These are phyloP conservation scores for Axilococcus clingmanii DNA, from an alignment of 139 green algal genomes.

Conservation along the genomic window DNA sequence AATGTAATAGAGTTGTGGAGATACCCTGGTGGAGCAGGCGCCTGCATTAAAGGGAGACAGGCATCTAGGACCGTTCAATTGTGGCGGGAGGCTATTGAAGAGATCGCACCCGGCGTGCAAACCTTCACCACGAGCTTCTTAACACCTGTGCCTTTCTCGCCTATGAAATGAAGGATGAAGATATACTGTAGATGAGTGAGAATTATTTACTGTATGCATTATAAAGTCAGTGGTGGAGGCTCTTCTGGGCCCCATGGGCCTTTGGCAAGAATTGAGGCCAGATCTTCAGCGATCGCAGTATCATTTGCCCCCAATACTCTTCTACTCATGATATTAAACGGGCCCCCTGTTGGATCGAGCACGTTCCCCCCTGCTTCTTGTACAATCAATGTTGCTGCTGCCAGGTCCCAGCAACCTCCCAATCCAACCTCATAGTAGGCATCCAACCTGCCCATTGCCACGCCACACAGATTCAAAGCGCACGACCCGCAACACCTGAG, in stretches of 20 bases:
- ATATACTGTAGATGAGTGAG: not conserved
- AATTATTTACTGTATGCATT: not conserved
- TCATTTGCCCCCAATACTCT: conserved; percentile 69
- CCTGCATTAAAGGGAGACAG: conserved; percentile 49
- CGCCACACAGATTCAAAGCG: conserved; percentile 71
- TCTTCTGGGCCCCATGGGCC: conserved; percentile 1
- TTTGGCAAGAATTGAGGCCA: not conserved
- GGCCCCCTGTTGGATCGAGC: conserved; percentile 63
- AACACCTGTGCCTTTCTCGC: too few species aligned
- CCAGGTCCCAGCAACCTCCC: conserved; percentile 71
- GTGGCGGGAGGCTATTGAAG: conserved; percentile 51
- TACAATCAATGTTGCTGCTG: conserved; percentile 45
- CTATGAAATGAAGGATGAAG: conserved; percentile 7
- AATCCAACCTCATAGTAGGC: conserved; percentile 91
- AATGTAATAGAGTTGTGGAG: conserved; percentile 67
- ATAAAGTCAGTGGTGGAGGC: not conserved
- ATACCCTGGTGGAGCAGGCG: conserved; percentile 48
- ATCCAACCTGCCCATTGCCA: conserved; percentile 69
- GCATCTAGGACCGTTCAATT: conserved; percentile 33
- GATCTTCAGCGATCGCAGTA: conserved; percentile 25
- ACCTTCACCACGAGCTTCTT: too few species aligned
- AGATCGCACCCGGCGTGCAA: conserved; percentile 53
- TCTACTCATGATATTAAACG: conserved; percentile 64
- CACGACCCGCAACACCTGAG: conserved; percentile 83
- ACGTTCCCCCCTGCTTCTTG: conserved; percentile 74